Evolutionary conservation across 2,329 filamentous ascomycete species (phyloP), one percentile per base, ranked within the genome.

Genomic region (Myriosclerotinia curreyana): DNA sequence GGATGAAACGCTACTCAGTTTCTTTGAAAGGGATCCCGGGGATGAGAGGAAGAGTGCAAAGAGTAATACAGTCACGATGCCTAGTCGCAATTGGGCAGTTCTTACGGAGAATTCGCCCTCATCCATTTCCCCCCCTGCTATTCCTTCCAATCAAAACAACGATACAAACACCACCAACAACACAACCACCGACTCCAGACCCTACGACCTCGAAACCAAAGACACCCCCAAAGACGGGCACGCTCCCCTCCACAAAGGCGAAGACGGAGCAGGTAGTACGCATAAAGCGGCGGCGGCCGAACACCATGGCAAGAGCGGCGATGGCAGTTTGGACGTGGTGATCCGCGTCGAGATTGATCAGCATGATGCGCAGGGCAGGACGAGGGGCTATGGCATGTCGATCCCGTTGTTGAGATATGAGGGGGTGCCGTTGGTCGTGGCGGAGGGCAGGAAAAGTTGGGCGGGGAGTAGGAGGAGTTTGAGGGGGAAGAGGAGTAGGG

Each of bases 31-130:
- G 72, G 93, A 97, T 71, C 92, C 96, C 0, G 92, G 96, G 70
- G 83, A 76, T 74, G 85, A 75, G 73, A 90, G 59, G 83, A 96
- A 93, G 78, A 91, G 89, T 5, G 84, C 87, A 0, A 79, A 79
- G 51, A 88, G 83, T 73, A 97, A 97, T 76, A 84, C 91, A 68
- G 90, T 91, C 67, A 97, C 93, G 14, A 97, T 97, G 77, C 86
- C 96, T 2, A 93, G 92, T 69, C 86, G 95, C 31, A 99, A 99
- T 75, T 99, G 91, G 82, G 94, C 94, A 72, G 88, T 90, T 50
- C 87, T 99, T 66, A 89, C 91, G 22, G 91, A 96, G 75, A 97
- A 96, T 76, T 86, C 87, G n/a, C 50, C 53, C 5, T 58, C 50
- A 48, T 82, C 81, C 22, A 34, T 28, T 8, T 22, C 40, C 1